Evolutionary conservation across 257 asterid genomes (phyloP), one percentile per base, ranked within the genome.

Genomic region (Echium plantagineum): DNA sequence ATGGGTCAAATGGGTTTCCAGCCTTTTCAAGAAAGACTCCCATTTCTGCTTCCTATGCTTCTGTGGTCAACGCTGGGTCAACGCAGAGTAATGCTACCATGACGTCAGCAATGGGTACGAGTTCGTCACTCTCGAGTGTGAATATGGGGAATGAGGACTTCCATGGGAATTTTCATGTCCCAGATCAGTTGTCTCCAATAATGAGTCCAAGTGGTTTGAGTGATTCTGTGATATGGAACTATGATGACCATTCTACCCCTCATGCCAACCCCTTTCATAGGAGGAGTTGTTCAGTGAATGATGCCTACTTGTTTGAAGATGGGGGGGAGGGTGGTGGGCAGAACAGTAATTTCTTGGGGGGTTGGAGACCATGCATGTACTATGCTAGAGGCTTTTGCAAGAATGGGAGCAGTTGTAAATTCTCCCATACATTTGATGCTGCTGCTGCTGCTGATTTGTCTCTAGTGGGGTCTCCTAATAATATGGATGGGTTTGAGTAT

Each of bases 191-290:
- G 84, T 80, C 61, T 76, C 88, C 94, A 8, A 42, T 77, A 2
- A 77, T 81, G 69, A 86, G 97, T 61, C 99, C 99, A 0, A 80
- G 95, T 71, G 96, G 94, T 57, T 77, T 91, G 70, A 85, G 96
- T 59, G 95, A 90, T 52, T 87, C 98, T 12, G 71, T 85, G 51
- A 70, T 74, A 38, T 87, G 87, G 5, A 89, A 70, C 72, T 86
- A 74, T 48, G 82, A 56, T 18, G 77, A 70, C 66, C 69, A n/a
- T 51, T 42, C 67, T 5, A 55, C 69, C 17, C 56, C 35, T n/a
- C 72, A 65, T 31, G 70, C 57, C 54, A 81, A 73, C 60, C 86
- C 81, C 3, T 76, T 79, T 61, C 98, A 85, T 57, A 69, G 94
- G 66, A 71, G 99, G 78, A 85, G 96, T 72, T 84, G 89, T 52